Conservation (phyloP, 371 early-diverging fungal species). For the Apophysomyces elegans region DNA sequence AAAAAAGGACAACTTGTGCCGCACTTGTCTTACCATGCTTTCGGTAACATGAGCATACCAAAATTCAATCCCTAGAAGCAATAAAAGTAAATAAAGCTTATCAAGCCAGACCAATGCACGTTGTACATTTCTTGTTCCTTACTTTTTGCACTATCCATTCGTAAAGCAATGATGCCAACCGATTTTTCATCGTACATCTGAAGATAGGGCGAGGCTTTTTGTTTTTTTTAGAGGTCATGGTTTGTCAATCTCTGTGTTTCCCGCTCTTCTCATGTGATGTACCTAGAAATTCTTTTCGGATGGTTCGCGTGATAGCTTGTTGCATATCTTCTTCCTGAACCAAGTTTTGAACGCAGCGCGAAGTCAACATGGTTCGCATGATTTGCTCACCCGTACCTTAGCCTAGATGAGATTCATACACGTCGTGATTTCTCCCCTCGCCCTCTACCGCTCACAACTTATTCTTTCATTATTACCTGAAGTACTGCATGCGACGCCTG, state of each 20-base stretch:
- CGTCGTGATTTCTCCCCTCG: not conserved
- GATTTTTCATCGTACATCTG: slow-evolving; percentile 43
- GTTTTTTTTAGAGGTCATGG: too few relatives aligned
- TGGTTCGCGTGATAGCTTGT: slow-evolving; percentile 25
- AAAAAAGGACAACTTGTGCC: not conserved
- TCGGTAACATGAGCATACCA: slow-evolving; percentile 61
- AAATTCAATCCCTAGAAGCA: slow-evolving; percentile 48
- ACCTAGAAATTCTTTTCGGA: slow-evolving; percentile 41
- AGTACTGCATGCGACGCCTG: slow-evolving; percentile 70
- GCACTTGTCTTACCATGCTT: slow-evolving; percentile 53
- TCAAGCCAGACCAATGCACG: not conserved
- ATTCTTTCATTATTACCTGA: slow-evolving; percentile 43
- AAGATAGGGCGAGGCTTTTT: slow-evolving; percentile 43
- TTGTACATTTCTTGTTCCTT: not conserved
- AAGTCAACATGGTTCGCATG: slow-evolving; percentile 70
- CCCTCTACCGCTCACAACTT: not conserved
- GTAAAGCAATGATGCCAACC: slow-evolving; percentile 53
- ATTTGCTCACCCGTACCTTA: slow-evolving; percentile 85
- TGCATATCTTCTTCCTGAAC: slow-evolving; percentile 38
- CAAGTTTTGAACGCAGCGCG: slow-evolving; percentile 47
- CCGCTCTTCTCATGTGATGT: slow-evolving; percentile 4
- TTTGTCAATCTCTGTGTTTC: slow-evolving; percentile 10
- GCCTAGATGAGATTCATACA: too few relatives aligned
- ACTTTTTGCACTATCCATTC: slow-evolving; percentile 23
- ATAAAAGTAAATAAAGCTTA: not conserved